Percentiles rank a stretch among this genome's conserved stretches.
Conservation (phyloP, 2,329 filamentous ascomycete genomes). For the Colletotrichum sp. region DNA sequence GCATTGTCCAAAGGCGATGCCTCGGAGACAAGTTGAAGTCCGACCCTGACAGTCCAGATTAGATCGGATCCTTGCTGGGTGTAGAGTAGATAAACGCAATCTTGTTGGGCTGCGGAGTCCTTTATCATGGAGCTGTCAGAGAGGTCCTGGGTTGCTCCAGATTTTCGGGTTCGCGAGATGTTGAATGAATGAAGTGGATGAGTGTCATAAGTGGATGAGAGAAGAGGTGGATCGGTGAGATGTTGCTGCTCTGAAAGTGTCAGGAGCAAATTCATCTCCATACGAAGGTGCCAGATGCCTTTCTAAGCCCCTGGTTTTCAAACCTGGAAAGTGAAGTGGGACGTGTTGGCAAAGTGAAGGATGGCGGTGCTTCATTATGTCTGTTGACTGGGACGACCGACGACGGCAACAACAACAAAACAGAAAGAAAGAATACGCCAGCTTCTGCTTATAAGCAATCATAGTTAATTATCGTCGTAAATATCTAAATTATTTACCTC, state of each 20-base stretch:
- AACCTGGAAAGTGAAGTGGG: not conserved
- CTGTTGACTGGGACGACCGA: not conserved
- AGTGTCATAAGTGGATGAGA: not conserved
- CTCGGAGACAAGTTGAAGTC: not conserved
- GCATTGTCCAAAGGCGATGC: not conserved
- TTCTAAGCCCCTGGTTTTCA: not conserved
- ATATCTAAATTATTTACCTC: not conserved
- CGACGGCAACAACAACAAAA: not conserved
- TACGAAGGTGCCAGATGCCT: not conserved
- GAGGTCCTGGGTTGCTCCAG: not conserved
- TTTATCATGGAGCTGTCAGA: not conserved
- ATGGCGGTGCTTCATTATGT: not conserved
- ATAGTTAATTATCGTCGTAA: not conserved
- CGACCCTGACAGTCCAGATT: not conserved
- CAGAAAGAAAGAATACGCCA: not conserved
- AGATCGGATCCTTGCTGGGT: not conserved
- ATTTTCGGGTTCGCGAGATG: not conserved
- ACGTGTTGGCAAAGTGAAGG: not conserved
- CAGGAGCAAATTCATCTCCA: not conserved
- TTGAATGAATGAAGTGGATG: not conserved
- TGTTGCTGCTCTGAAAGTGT: not conserved
- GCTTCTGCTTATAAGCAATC: not conserved
- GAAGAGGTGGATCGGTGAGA: not conserved
- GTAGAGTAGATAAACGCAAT: not conserved
- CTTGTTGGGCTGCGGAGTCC: not conserved